Conservation (phyloP, 371 early-diverging fungal genomes). For the Parasitella parasitica region DNA sequence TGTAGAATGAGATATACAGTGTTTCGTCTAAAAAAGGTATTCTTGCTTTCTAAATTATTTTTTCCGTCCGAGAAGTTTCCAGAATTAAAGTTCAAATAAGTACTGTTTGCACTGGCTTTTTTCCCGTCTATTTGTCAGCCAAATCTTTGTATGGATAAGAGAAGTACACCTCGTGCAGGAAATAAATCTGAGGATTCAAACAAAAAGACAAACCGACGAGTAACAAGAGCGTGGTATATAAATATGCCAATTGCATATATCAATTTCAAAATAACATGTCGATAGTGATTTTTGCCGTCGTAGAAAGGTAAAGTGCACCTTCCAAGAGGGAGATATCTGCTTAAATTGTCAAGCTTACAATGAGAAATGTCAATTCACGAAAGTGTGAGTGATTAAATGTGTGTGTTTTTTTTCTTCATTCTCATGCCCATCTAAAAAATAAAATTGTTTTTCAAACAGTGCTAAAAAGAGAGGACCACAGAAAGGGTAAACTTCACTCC, state of each 20-base stretch:
- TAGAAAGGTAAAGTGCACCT: conserved; percentile 36
- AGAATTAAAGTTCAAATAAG: too few relatives aligned
- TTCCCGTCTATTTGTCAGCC: too few relatives aligned
- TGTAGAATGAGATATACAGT: too few relatives aligned
- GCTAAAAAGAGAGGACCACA: conserved; percentile 36
- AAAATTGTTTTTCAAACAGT: conserved; percentile 1
- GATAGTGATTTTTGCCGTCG: conserved; percentile 37
- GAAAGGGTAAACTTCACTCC: conserved; percentile 21
- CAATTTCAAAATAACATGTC: background rate
- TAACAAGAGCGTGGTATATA: background rate
- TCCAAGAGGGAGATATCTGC: conserved; percentile 27
- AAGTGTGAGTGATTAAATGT: background rate
- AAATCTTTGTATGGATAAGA: background rate
- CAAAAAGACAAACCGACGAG: background rate
- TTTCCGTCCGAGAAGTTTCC: too few relatives aligned
- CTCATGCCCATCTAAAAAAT: too few relatives aligned
- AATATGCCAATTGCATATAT: background rate
- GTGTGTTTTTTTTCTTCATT: background rate
- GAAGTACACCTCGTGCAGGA: background rate
- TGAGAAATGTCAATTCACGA: conserved; percentile 23
- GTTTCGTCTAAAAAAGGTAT: too few relatives aligned
- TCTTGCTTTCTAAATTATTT: too few relatives aligned
- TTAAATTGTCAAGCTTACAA: conserved; percentile 33
- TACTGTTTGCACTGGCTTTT: too few relatives aligned
- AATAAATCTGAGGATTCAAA: background rate